phyloP scores from a whole-genome alignment of 805 yeast species.

The Candida easanensis region DNA sequence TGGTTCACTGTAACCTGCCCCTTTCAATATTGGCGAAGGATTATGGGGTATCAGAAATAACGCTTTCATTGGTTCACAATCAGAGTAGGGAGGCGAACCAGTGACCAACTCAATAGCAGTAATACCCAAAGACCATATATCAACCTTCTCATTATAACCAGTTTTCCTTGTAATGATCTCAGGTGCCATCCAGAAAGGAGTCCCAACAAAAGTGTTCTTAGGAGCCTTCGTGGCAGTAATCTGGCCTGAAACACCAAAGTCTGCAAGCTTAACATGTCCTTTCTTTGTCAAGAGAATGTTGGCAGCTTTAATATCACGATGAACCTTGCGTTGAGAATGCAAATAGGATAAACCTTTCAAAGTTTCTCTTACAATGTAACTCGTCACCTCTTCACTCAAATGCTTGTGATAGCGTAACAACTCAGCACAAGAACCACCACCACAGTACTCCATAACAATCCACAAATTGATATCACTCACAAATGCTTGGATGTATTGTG shows the following conservation, averaged over 20 bases:
- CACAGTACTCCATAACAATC: conserved; percentile 94
- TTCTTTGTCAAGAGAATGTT: conserved; percentile 69
- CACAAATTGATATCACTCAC: conserved; percentile 68
- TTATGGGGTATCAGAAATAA: conserved; percentile 65
- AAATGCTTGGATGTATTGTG: conserved; percentile 63
- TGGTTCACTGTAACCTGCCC: conserved; percentile 39
- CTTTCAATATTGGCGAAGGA: conserved; percentile 58
- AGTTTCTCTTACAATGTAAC: conserved; percentile 60
- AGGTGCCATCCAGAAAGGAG: conserved; percentile 99
- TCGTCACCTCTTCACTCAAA: conserved; percentile 57
- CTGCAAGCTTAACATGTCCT: conserved; percentile 81
- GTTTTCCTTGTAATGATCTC: conserved; percentile 66
- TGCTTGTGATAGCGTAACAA: conserved; percentile 53
- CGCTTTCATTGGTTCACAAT: conserved; percentile 74
- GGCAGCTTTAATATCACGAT: conserved; percentile 89
- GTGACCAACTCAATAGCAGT: conserved; percentile 82
- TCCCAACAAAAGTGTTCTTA: conserved; percentile 83
- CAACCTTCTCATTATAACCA: conserved; percentile 85
- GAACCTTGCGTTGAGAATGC: conserved; percentile 74
- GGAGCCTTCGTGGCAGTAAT: conserved; percentile 58
- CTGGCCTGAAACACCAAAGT: conserved; percentile 92
- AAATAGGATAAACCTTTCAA: conserved; percentile 72
- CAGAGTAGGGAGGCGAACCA: conserved; percentile 79
- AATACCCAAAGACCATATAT: conserved; percentile 95
- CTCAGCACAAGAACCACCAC: conserved; percentile 89